phyloP scores from a whole-genome alignment of 2,329 filamentous ascomycete species.

The Colletotrichum godetiae region DNA sequence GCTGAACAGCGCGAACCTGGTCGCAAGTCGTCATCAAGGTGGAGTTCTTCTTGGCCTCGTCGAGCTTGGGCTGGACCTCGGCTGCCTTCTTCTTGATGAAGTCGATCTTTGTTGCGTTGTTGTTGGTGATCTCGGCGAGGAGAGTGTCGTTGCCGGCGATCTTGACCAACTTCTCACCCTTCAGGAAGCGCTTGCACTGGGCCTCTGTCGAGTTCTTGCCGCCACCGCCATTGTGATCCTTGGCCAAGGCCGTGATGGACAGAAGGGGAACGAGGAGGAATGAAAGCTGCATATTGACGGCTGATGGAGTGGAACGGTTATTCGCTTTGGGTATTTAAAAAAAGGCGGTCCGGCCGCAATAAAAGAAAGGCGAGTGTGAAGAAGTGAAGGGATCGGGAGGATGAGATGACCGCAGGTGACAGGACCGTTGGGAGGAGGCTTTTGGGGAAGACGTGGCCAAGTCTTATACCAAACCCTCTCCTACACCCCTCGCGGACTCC shows the following conservation, averaged over 20 bases:
- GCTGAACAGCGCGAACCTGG: slow-evolving; percentile 44
- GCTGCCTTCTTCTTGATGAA: slow-evolving; percentile 51
- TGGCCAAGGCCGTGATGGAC: slow-evolving; percentile 39
- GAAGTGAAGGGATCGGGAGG: slow-evolving; percentile 25
- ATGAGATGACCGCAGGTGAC: slow-evolving; percentile 30
- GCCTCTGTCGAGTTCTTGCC: slow-evolving; percentile 42
- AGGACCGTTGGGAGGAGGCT: neutral
- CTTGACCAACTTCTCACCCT: slow-evolving; percentile 43
- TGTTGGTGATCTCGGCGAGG: slow-evolving; percentile 45
- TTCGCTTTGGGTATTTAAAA: neutral
- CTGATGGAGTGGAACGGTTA: neutral
- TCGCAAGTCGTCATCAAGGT: slow-evolving; percentile 49
- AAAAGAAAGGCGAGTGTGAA: slow-evolving; percentile 20
- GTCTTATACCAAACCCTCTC: slow-evolving; percentile 35
- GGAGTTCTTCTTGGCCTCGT: slow-evolving; percentile 46
- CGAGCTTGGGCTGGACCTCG: slow-evolving; percentile 42
- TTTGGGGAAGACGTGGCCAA: slow-evolving; percentile 16
- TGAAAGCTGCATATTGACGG: slow-evolving; percentile 33
- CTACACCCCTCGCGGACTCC: slow-evolving; percentile 12
- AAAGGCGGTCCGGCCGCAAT: slow-evolving; percentile 33
- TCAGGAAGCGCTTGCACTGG: slow-evolving; percentile 47
- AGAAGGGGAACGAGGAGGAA: slow-evolving; percentile 25
- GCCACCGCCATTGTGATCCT: slow-evolving; percentile 40
- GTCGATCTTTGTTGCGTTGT: slow-evolving; percentile 49
- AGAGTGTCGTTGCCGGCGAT: slow-evolving; percentile 50